Evolutionary conservation across 345 rosid species (phyloP).

Genomic region (Isatis tinctoria): DNA sequence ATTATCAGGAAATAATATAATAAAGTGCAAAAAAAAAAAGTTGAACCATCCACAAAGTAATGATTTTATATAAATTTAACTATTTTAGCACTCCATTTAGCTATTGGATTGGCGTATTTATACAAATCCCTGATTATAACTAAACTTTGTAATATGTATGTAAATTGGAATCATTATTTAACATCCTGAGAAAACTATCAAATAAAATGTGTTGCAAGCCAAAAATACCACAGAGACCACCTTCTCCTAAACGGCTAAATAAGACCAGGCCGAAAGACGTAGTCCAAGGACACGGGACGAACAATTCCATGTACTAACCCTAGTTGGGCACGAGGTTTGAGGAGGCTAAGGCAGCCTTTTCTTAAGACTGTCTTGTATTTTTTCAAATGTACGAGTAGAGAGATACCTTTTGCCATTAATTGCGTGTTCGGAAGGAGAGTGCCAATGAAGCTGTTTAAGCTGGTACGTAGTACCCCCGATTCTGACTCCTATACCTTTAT

Average conservation of each 20-base stretch:
- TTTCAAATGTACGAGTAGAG: not conserved
- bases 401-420: slow-evolving; percentile 53
- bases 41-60: too few species aligned
- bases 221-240: too few species aligned
- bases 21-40: too few species aligned
- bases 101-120: too few species aligned
- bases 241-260: not conserved
- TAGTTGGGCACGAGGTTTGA: not conserved
- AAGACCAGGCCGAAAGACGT: not conserved
- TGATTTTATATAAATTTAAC: too few species aligned
- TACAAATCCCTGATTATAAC: too few species aligned
- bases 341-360: not conserved
- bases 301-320: not conserved
- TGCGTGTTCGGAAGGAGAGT: slow-evolving; percentile 73
- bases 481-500: slow-evolving; percentile 39
- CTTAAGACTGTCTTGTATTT: not conserved
- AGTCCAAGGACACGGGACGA: too few species aligned
- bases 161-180: not conserved
- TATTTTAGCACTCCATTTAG: too few species aligned
- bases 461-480: slow-evolving; percentile 34
- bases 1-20: too few species aligned
- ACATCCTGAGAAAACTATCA: not conserved
- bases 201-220: not conserved
- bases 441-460: slow-evolving; percentile 71
- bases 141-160: too few species aligned